Evolutionary conservation across 495 filamentous ascomycete genomes (phyloP).

Genomic region (Podospora sp.): DNA sequence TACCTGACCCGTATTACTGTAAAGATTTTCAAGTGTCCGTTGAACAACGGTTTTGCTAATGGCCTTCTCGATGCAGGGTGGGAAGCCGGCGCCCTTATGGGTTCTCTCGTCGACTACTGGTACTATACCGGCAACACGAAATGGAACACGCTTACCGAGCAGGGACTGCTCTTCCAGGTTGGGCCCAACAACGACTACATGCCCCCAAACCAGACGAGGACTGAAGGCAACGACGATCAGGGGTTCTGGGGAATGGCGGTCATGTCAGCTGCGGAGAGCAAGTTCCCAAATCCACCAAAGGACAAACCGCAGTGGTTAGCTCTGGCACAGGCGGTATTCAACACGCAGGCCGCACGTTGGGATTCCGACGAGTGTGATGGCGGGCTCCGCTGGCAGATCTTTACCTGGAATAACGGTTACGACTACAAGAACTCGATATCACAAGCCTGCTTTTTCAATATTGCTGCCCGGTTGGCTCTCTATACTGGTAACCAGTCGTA

Average conservation of each 20-base stretch:
- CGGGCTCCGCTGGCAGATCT: slow-evolving; percentile 84
- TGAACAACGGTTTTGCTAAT: neutral
- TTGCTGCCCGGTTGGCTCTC: slow-evolving; percentile 67
- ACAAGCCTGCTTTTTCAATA: slow-evolving; percentile 71
- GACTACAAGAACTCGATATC: slow-evolving; percentile 75
- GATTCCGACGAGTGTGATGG: slow-evolving; percentile 67
- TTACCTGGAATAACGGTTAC: slow-evolving; percentile 75
- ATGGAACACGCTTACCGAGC: slow-evolving; percentile 58
- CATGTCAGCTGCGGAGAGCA: slow-evolving; percentile 66
- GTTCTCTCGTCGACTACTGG: slow-evolving; percentile 67
- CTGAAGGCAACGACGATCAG: slow-evolving; percentile 70
- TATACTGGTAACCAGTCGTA: slow-evolving; percentile 75
- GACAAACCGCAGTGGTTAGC: slow-evolving; percentile 73
- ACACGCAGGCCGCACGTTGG: slow-evolving; percentile 72
- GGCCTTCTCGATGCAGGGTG: slow-evolving; percentile 62
- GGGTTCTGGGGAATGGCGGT: slow-evolving; percentile 68
- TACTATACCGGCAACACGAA: slow-evolving; percentile 62
- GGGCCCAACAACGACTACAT: slow-evolving; percentile 64
- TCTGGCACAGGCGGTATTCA: slow-evolving; percentile 78
- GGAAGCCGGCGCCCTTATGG: slow-evolving; percentile 74
- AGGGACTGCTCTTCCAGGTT: slow-evolving; percentile 63
- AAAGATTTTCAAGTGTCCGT: slow-evolving; percentile 4
- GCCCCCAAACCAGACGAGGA: slow-evolving; percentile 62
- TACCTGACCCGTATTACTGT: slow-evolving; percentile 51
- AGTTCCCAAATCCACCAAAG: slow-evolving; percentile 60